Evolutionary conservation across 1,284 basidiomycete genomes (phyloP), one percentile per base, ranked within the genome.

Genomic region (Phellopilus nigrolimitatus): DNA sequence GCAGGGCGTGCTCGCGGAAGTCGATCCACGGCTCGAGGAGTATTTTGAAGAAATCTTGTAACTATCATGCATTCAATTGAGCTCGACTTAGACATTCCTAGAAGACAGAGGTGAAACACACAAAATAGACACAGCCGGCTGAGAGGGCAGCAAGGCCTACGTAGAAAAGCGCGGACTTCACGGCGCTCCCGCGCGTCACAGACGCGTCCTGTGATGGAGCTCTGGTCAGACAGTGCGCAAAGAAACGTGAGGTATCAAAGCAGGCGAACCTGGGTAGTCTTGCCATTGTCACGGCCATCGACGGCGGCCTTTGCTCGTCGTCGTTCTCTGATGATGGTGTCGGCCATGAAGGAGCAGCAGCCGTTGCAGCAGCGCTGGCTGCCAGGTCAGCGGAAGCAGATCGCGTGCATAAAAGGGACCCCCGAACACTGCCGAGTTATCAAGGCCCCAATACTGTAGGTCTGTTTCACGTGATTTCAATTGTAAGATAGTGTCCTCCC

Each of bases 1-100:
- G 59, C 22, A 64, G 22, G 40, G 52, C 48, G 10, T 52, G 43
- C 54, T 57, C 57, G 37, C 33, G 40, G 34, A 57, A 56, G 36
- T 57, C 49, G 33, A 49, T 43, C 57, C 59, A 60, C 25, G 51
- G 37, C 22, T 54, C 54, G 43, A 59, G 40, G 28, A 57, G 43
- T 9, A 51, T 31, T 37, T 53, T 53, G 33, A 56, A 15, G 10
- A 37, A 36, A 40, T 53, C 53, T 47, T 47, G 42, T 49, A 55
- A 54, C 58, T 58, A 36, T 10, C n/a, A 10, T 22, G 31, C 3
- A 10, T 19, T 40, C 4, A 30, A 31, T 25, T 2, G 5, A 41
- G 10, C 19, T 50, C 25, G n/a, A 19, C 17, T 17, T 13, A 2
- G 30, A 25, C 27, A 41, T 21, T 41, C n/a, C n/a, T n/a, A n/a